Evolutionary conservation across 164 flowering plant genomes (phyloP).

Genomic region (Tinospora cordifolia): DNA sequence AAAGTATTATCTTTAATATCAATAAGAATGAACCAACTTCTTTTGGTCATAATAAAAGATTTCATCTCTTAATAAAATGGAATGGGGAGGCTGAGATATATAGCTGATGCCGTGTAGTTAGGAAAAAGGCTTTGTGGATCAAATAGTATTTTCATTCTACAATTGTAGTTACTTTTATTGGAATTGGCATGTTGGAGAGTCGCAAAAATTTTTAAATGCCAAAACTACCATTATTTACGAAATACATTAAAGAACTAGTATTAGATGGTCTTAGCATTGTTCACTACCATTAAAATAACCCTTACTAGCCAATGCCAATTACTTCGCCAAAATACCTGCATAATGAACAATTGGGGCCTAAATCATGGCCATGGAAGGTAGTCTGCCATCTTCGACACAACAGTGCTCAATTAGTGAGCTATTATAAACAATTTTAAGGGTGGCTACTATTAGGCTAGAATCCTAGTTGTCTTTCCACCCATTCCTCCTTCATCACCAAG

Average conservation of each 20-base stretch:
- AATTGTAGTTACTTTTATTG: background rate
- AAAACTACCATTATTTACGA: too few relatives aligned
- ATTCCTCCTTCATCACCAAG: background rate
- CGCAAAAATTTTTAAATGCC: background rate
- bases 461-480: background rate
- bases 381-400: background rate
- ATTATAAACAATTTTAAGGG: slow-evolving; percentile 5
- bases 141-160: background rate
- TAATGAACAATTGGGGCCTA: background rate
- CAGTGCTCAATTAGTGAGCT: slow-evolving; percentile 4
- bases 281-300: background rate
- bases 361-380: background rate
- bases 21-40: too few relatives aligned
- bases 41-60: too few relatives aligned
- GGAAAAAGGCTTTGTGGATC: too few relatives aligned
- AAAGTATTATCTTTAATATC: too few relatives aligned
- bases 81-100: too few relatives aligned
- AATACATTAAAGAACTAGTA: background rate
- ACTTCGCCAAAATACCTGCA: background rate
- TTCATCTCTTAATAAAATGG: too few relatives aligned
- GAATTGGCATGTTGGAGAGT: background rate
- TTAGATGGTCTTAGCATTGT: background rate
- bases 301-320: background rate
- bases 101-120: too few relatives aligned
- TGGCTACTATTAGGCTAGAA: slow-evolving; percentile 1